Evolutionary conservation across 2,329 filamentous ascomycete genomes (phyloP).

Genomic region (Exophiala bonariae): DNA sequence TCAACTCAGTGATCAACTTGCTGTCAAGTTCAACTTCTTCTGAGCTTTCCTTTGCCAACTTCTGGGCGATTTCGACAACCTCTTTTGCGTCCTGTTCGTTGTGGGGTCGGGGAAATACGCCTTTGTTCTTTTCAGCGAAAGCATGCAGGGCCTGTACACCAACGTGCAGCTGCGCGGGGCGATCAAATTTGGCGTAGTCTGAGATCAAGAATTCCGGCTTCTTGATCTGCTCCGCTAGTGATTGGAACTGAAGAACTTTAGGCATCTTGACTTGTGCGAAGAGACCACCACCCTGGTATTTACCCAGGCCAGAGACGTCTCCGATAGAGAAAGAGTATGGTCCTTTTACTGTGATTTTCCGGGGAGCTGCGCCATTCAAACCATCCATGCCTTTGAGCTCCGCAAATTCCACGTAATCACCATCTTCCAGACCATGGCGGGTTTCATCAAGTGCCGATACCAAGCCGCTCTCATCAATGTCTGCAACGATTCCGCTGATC

Average conservation of each 20-base stretch:
- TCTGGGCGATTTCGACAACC: conserved; percentile 72
- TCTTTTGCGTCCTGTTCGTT: conserved; percentile 80
- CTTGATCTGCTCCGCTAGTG: conserved; percentile 73
- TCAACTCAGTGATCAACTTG: conserved; percentile 88
- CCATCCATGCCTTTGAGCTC: conserved; percentile 91
- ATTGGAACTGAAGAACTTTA: conserved; percentile 85
- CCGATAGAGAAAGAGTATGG: conserved; percentile 98
- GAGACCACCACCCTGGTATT: conserved; percentile 84
- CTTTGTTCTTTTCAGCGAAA: conserved; percentile 71
- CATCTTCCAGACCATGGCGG: conserved; percentile 91
- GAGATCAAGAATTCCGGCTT: conserved; percentile 88
- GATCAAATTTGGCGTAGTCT: conserved; percentile 97
- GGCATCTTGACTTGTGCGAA: conserved; percentile 99
- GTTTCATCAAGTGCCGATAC: conserved; percentile 95
- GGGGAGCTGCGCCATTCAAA: conserved; percentile 78
- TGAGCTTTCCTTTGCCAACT: conserved; percentile 64
- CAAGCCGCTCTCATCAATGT: conserved; percentile 82
- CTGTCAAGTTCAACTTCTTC: conserved; percentile 84
- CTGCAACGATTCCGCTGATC: conserved; percentile 82
- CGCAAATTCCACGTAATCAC: conserved; percentile 92
- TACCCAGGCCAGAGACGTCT: conserved; percentile 81
- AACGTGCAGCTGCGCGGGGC: conserved; percentile 85
- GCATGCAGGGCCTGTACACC: conserved; percentile 90
- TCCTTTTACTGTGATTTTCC: conserved; percentile 90
- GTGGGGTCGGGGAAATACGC: conserved; percentile 76